A percentile compares a stretch with the other conserved stretches of the same genome.
Conservation (phyloP, 768 basidiomycete species). For the Podaxis mareebaensis region DNA sequence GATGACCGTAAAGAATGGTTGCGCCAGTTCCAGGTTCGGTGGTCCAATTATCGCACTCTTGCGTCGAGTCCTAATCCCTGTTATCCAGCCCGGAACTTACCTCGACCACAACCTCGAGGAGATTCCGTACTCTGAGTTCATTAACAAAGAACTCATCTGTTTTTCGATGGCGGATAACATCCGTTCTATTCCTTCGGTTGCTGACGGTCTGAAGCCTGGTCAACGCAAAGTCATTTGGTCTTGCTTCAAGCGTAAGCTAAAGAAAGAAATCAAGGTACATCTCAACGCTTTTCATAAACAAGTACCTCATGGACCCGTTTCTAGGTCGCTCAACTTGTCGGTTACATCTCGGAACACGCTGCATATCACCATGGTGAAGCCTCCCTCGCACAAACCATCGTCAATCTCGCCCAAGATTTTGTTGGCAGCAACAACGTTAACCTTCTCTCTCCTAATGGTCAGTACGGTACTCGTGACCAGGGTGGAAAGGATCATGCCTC, state of each 20-base stretch:
- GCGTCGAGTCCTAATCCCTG: constrained; percentile 8
- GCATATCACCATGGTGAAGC: constrained; percentile 97
- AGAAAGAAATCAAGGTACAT: constrained; percentile 83
- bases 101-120: constrained; percentile 86
- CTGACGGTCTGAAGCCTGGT: constrained; percentile 95
- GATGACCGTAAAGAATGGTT: constrained; percentile 99
- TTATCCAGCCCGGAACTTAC: constrained; percentile 82
- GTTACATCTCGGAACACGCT: constrained; percentile 92
- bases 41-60: neutral
- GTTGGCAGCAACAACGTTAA: constrained; percentile 97
- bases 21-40: constrained; percentile 73
- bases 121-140: constrained; percentile 90
- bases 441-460: constrained; percentile 83
- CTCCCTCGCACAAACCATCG: constrained; percentile 84
- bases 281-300: neutral
- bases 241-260: constrained; percentile 93
- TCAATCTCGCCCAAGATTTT: constrained; percentile 91
- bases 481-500: constrained; percentile 98
- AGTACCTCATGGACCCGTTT: neutral
- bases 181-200: constrained; percentile 93
- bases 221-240: constrained; percentile 97
- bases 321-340: constrained; percentile 91
- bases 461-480: constrained; percentile 91
- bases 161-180: constrained; percentile 99
- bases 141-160: constrained; percentile 95